Percentiles rank a stretch among this genome's conserved stretches.
These are phyloP conservation scores for Cronartium quercuum DNA, from an alignment of 1,284 basidiomycete species.

Conservation along the genomic window DNA sequence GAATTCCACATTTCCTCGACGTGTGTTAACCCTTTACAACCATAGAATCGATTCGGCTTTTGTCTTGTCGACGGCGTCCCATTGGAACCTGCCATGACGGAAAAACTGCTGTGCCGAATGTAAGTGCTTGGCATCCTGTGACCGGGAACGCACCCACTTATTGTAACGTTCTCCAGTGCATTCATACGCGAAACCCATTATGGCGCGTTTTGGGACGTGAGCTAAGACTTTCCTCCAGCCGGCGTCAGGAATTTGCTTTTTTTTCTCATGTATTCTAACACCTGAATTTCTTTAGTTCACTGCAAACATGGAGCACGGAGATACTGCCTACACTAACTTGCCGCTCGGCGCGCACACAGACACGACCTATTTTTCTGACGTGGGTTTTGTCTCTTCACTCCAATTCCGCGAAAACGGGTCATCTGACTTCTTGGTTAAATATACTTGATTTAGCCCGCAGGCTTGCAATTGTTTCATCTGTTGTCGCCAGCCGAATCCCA, in stretches of 20 bases:
- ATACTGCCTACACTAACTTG: constrained; percentile 79
- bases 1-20: constrained; percentile 46
- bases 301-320: constrained; percentile 79
- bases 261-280: constrained; percentile 47
- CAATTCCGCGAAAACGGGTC: neutral
- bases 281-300: constrained; percentile 88
- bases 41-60: constrained; percentile 23
- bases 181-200: constrained; percentile 28
- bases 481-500: constrained; percentile 59
- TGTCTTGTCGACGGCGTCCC: constrained; percentile 30
- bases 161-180: neutral
- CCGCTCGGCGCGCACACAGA: constrained; percentile 88
- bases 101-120: neutral
- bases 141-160: neutral
- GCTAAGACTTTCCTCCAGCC: constrained; percentile 14
- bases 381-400: neutral
- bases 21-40: constrained; percentile 43
- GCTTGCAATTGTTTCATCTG: constrained; percentile 90
- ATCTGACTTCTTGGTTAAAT: neutral
- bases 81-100: constrained; percentile 40
- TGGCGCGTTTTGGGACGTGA: constrained; percentile 39
- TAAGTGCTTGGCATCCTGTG: neutral
- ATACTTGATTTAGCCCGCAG: constrained; percentile 63
- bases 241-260: neutral
- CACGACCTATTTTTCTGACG: constrained; percentile 78